These are phyloP conservation scores for Ligustrum vulgare DNA, from an alignment of 257 asterid species.

Conservation along the genomic window DNA sequence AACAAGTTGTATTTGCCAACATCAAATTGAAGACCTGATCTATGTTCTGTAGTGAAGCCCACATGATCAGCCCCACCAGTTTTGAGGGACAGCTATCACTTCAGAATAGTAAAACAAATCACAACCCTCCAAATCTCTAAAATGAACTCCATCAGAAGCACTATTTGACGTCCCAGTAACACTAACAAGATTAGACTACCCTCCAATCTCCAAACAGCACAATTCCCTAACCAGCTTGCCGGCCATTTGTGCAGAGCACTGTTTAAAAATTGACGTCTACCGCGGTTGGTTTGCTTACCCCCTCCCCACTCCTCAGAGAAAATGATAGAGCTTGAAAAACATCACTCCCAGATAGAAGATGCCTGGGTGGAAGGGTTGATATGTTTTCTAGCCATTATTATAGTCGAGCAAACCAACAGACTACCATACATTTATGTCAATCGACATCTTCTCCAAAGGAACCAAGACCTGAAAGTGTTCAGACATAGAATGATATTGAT, in stretches of 20 bases:
- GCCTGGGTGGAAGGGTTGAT: no score
- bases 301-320: neutral
- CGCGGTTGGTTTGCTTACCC: neutral
- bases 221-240: neutral
- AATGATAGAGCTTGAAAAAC: neutral
- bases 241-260: neutral
- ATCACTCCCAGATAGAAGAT: no score
- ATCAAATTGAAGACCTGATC: neutral
- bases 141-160: neutral
- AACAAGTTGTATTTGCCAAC: neutral
- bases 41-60: neutral
- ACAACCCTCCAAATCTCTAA: neutral
- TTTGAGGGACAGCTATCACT: conserved; percentile 1
- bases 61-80: neutral
- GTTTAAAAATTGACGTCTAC: neutral
- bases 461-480: neutral
- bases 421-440: neutral
- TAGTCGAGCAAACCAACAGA: neutral
- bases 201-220: neutral
- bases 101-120: neutral
- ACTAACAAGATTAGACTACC: neutral
- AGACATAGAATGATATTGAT: neutral
- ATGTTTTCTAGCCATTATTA: neutral
- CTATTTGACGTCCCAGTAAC: neutral
- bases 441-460: neutral